Base-by-base conservation (phyloP, 140 eudicot genomes). In the Erigeron philadelphicus region DNA sequence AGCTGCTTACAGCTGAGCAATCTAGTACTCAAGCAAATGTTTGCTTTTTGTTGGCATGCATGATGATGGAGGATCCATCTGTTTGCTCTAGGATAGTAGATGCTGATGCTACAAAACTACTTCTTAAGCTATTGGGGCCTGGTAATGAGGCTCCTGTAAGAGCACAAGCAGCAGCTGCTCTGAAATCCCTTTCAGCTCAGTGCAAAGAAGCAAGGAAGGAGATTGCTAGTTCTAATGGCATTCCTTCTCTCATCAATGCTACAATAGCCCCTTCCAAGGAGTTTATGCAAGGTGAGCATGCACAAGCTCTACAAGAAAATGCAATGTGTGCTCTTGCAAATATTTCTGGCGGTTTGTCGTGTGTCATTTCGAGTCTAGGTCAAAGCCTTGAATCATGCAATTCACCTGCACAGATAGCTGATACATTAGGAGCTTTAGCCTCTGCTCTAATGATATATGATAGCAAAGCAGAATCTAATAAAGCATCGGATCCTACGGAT, bases 291-390 rank as follows among this genome's bases (percentile, higher is more conserved):
- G 99, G 99, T 43, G 97, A 90, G 70, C 76, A 85, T 79, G 99
- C 99, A 43, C 99, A 94, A 81, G 94, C 99, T 56, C 78, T 94
- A 85, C 99, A 94, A 67, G 99, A 85, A 79, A 89, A 94, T 70
- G 99, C 99, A 42, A 94, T 94, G 99, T 87, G 99, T 77, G 99
- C 99, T 62, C 96, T 94, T 73, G 99, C 99, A 41, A 89, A 94
- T 76, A 89, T 94, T 70, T 94, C 99, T 73, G 99, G 99, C 70
- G 99, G 99, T 23, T 80, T 94, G 77, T 89, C 95, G 1, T 87
- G 86, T 75, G 99, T 94, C 81, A 89, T 94, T 81, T 78, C 91
- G 19, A 89, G 97, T 75, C 97, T 94, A 64, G 99, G 97, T 68
- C 93, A 87, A 81, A 94, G 96, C 86, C 99, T 94, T 77, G 97